These are phyloP conservation scores for Mortierella sp. DNA, from an alignment of 371 early-diverging fungal species.

Conservation along the genomic window DNA sequence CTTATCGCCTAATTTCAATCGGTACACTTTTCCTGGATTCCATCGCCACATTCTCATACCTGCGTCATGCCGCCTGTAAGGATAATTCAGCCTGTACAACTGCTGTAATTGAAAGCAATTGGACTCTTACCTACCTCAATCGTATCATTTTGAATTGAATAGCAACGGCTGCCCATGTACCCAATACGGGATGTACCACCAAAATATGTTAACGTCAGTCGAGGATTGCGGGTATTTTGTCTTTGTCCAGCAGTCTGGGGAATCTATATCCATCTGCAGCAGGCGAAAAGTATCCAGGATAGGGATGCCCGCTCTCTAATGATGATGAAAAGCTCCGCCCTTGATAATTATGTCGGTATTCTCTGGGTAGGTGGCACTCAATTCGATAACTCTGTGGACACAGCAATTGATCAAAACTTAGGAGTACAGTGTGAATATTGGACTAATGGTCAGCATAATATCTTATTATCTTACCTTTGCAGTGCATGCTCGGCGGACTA, in stretches of 20 bases:
- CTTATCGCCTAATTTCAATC: too few species aligned
- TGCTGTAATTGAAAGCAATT: neutral
- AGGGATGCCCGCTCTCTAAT: constrained; percentile 67
- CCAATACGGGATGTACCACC: constrained; percentile 29
- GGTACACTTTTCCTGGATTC: neutral
- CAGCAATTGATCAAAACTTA: neutral
- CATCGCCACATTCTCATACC: neutral
- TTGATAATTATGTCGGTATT: constrained; percentile 69
- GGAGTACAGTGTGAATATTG: neutral
- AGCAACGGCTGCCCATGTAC: constrained; percentile 46
- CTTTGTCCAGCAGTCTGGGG: constrained; percentile 63
- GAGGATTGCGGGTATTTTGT: constrained; percentile 39
- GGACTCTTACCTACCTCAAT: neutral
- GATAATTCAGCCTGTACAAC: neutral
- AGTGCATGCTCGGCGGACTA: constrained; percentile 69
- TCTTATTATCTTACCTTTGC: neutral
- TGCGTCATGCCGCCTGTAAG: constrained; percentile 19
- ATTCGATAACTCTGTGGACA: neutral
- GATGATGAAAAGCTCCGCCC: constrained; percentile 61
- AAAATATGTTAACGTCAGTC: constrained; percentile 35
- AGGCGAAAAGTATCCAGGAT: constrained; percentile 56
- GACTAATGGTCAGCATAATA: neutral
- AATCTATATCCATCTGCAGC: constrained; percentile 57
- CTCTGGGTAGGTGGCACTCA: constrained; percentile 64
- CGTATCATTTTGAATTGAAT: neutral